Conservation (phyloP, 306 rosid genomes). For the Adenanthera pavonina region DNA sequence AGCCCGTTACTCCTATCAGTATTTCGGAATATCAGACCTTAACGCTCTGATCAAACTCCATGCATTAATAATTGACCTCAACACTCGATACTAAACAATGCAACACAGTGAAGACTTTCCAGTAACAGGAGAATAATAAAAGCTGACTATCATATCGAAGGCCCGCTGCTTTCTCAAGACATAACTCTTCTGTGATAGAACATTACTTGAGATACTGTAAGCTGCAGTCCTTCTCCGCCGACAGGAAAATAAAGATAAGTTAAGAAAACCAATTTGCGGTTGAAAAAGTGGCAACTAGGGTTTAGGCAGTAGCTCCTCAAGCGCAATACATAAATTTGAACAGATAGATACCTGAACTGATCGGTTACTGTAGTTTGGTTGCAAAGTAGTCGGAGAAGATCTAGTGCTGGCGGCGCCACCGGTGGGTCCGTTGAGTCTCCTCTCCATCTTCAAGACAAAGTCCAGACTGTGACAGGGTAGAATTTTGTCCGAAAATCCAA, state of each 20-base stretch:
- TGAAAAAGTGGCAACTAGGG: slow-evolving; percentile 51
- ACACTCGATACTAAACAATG: neutral
- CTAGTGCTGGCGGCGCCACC: slow-evolving; percentile 45
- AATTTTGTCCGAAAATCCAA: slow-evolving; percentile 12
- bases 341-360: slow-evolving; percentile 71
- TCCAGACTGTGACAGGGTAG: neutral
- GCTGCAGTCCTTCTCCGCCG: neutral
- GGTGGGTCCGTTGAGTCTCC: slow-evolving; percentile 60
- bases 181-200: neutral
- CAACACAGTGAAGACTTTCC: neutral
- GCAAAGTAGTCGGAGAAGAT: slow-evolving; percentile 49
- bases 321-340: slow-evolving; percentile 12
- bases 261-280: neutral
- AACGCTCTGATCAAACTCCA: neutral
- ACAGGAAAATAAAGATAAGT: neutral
- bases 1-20: neutral
- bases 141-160: neutral
- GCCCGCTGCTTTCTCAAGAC: neutral
- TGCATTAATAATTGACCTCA: neutral
- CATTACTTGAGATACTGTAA: neutral
- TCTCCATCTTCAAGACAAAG: slow-evolving; percentile 56
- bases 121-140: neutral
- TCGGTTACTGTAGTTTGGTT: slow-evolving; percentile 65
- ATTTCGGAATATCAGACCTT: neutral
- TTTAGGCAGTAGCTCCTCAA: slow-evolving; percentile 39